These are phyloP conservation scores for Hydnomerulius pinastri DNA, from an alignment of 768 basidiomycete species.

Conservation along the genomic window DNA sequence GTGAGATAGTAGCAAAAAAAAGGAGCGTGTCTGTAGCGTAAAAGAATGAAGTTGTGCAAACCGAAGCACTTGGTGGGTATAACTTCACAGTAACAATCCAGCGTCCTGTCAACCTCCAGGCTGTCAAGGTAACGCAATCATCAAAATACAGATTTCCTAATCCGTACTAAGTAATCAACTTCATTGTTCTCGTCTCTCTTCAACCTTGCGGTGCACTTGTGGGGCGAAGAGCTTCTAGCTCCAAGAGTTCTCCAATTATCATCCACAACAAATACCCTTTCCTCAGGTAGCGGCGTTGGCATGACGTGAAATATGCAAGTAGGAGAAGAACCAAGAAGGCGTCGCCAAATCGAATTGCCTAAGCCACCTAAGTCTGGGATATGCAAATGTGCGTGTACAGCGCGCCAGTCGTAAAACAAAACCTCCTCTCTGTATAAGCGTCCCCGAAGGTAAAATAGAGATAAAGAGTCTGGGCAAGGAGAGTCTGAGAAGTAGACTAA, in stretches of 20 bases:
- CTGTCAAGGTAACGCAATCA: slow-evolving; percentile 14
- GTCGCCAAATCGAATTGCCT: not conserved
- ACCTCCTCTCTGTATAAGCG: not conserved
- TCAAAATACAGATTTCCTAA: slow-evolving; percentile 11
- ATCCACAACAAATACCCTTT: slow-evolving; percentile 4
- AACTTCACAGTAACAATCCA: not conserved
- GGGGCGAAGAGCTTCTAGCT: too few relatives aligned
- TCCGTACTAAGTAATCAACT: slow-evolving; percentile 6
- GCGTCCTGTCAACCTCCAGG: slow-evolving; percentile 21
- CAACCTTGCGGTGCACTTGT: too few relatives aligned
- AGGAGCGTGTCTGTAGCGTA: slow-evolving; percentile 15
- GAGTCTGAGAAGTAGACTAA: slow-evolving; percentile 13
- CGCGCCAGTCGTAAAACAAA: too few relatives aligned
- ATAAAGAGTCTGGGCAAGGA: not conserved
- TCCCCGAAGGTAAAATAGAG: not conserved
- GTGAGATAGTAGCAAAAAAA: slow-evolving; percentile 1
- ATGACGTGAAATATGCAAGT: not conserved
- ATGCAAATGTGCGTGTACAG: slow-evolving; percentile 1
- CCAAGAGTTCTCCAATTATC: not conserved
- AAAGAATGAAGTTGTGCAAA: slow-evolving; percentile 15
- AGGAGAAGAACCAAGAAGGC: not conserved
- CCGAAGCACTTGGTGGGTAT: not conserved
- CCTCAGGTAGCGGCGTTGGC: not conserved
- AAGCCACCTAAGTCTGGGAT: not conserved
- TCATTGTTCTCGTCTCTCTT: too few relatives aligned